A percentile compares a stretch with the other conserved stretches of the same genome.
Evolutionary conservation across 2,329 filamentous ascomycete species (phyloP).

Genomic region (Passalora sequoiae): DNA sequence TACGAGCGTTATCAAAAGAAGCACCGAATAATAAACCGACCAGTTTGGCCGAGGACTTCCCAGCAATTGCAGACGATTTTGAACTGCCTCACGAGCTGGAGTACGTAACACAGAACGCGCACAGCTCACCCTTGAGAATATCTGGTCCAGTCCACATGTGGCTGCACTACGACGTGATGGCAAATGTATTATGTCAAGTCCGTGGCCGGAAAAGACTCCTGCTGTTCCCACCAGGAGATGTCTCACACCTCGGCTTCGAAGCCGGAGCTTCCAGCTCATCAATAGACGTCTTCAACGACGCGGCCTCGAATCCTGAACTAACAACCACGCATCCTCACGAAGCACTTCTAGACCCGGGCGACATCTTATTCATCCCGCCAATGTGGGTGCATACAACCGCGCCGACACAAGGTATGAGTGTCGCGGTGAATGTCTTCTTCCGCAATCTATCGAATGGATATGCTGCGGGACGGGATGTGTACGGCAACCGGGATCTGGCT

Average conservation of each 20-base stretch:
- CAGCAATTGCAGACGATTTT: constrained; percentile 65
- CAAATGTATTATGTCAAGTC: constrained; percentile 79
- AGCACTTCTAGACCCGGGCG: constrained; percentile 62
- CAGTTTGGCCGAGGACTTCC: constrained; percentile 67
- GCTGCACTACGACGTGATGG: constrained; percentile 89
- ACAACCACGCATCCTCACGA: constrained; percentile 59
- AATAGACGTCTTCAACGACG: constrained; percentile 59
- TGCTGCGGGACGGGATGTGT: constrained; percentile 72
- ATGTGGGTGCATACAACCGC: constrained; percentile 77
- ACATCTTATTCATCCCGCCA: constrained; percentile 74
- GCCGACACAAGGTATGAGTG: constrained; percentile 53
- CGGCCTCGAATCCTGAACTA: constrained; percentile 21
- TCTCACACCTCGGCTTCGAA: constrained; percentile 63
- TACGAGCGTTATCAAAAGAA: constrained; percentile 68
- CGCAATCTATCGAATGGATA: constrained; percentile 57
- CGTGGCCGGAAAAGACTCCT: constrained; percentile 66
- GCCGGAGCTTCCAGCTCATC: constrained; percentile 77
- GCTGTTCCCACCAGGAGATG: constrained; percentile 73
- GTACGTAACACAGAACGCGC: constrained; percentile 56
- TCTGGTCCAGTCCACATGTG: constrained; percentile 80
- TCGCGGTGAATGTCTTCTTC: constrained; percentile 90
- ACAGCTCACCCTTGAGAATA: constrained; percentile 74
- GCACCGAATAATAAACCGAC: constrained; percentile 66
- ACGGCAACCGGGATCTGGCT: constrained; percentile 79
- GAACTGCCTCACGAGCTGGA: constrained; percentile 57